Conservation (phyloP, 2,329 filamentous ascomycete species). For the Fusarium verrucosum region DNA sequence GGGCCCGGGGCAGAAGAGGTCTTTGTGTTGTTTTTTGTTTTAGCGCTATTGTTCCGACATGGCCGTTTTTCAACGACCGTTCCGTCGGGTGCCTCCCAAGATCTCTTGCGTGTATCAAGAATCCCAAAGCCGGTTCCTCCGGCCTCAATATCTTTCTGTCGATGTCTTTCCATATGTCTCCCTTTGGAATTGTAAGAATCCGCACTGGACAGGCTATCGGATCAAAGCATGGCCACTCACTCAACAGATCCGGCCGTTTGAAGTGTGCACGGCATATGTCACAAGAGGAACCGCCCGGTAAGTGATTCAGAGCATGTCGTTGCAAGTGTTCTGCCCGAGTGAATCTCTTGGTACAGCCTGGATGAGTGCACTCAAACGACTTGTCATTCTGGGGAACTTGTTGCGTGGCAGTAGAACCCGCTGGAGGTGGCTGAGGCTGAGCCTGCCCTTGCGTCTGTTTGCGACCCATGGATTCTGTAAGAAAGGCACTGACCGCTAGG, state of each 20-base stretch:
- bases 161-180: slow-evolving; percentile 64
- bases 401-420: slow-evolving; percentile 1
- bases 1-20: neutral
- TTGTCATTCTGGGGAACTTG: slow-evolving; percentile 20
- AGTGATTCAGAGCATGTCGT: slow-evolving; percentile 66
- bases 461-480: slow-evolving; percentile 11
- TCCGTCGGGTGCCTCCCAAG: slow-evolving; percentile 64
- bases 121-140: slow-evolving; percentile 60
- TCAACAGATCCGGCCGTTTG: slow-evolving; percentile 64
- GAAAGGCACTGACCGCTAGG: slow-evolving; percentile 10
- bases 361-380: slow-evolving; percentile 52
- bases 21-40: slow-evolving; percentile 8
- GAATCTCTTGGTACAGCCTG: slow-evolving; percentile 62
- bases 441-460: slow-evolving; percentile 3
- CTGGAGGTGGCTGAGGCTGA: neutral
- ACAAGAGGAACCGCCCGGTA: slow-evolving; percentile 64
- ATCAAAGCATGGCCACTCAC: slow-evolving; percentile 16
- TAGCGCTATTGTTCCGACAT: slow-evolving; percentile 3
- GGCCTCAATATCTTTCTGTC: slow-evolving; percentile 64
- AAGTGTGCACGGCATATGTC: slow-evolving; percentile 68
- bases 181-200: slow-evolving; percentile 50
- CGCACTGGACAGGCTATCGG: neutral
- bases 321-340: slow-evolving; percentile 67
- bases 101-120: slow-evolving; percentile 64
- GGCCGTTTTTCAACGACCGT: slow-evolving; percentile 58